Evolutionary conservation across 2,329 filamentous ascomycete genomes (phyloP).

Genomic region (Alternaria dauci): DNA sequence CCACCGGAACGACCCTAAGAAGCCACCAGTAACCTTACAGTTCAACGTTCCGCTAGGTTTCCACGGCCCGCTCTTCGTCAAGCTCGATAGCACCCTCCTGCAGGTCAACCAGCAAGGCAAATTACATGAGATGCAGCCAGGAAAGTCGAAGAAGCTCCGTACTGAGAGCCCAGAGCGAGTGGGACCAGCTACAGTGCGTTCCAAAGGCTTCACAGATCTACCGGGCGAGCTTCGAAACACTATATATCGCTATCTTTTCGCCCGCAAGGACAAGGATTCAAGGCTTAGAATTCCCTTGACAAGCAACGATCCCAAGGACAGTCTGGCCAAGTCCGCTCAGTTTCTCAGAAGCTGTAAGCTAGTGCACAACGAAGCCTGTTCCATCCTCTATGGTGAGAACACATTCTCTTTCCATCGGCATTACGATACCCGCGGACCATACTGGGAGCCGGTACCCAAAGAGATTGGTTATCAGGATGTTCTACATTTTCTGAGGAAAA

Average conservation of each 20-base stretch:
- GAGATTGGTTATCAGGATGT: conserved; percentile 60
- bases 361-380: conserved; percentile 57
- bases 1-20: conserved; percentile 25
- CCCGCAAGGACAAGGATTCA: conserved; percentile 38
- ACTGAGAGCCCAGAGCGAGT: not conserved
- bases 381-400: conserved; percentile 61
- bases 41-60: conserved; percentile 58
- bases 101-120: conserved; percentile 18
- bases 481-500: conserved; percentile 56
- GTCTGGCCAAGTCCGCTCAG: conserved; percentile 54
- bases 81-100: conserved; percentile 47
- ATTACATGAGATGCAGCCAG: conserved; percentile 29
- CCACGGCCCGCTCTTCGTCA: conserved; percentile 56
- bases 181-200: not conserved
- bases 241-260: conserved; percentile 57
- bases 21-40: conserved; percentile 51
- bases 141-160: conserved; percentile 18
- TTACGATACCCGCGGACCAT: conserved; percentile 48
- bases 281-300: conserved; percentile 47
- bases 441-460: conserved; percentile 53
- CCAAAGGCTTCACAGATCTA: conserved; percentile 39
- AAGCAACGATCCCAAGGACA: conserved; percentile 7
- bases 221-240: conserved; percentile 57
- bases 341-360: conserved; percentile 58
- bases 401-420: conserved; percentile 56